phyloP scores from a whole-genome alignment of 2,329 filamentous ascomycete genomes.

The Hymenoscyphus linearis region DNA sequence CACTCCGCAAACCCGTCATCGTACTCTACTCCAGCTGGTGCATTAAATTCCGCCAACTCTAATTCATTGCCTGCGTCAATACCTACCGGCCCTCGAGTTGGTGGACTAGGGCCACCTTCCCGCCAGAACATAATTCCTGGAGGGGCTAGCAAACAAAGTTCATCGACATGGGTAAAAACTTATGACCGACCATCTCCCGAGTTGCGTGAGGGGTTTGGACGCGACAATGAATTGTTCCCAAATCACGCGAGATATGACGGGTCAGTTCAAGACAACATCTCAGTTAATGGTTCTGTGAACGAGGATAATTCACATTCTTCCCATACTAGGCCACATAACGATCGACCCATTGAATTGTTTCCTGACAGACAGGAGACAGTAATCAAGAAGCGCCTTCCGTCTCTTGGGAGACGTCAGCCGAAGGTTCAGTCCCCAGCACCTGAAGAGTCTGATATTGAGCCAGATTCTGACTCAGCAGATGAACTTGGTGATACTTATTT shows the following conservation, averaged over 20 bases:
- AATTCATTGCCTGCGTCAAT: conserved; percentile 7
- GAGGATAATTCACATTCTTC: not conserved
- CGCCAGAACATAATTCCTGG: not conserved
- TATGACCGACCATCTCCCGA: conserved; percentile 4
- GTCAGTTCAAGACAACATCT: conserved; percentile 4
- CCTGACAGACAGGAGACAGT: conserved; percentile 2
- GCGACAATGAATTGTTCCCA: conserved; percentile 1
- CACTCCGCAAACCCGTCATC: not conserved
- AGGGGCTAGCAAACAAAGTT: not conserved
- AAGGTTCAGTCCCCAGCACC: conserved; percentile 8
- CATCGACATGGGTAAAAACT: conserved; percentile 4
- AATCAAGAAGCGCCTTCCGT: conserved; percentile 14
- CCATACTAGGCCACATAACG: not conserved
- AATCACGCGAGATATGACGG: conserved; percentile 1
- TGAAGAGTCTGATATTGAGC: conserved; percentile 18
- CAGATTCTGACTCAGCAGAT: conserved; percentile 29
- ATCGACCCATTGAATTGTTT: not conserved
- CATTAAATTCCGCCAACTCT: not conserved
- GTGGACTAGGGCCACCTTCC: not conserved
- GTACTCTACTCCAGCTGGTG: conserved; percentile 2
- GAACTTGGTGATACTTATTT: conserved; percentile 32
- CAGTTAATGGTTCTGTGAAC: not conserved
- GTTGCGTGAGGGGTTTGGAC: not conserved
- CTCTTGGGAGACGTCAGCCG: conserved; percentile 18
- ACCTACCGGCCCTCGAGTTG: conserved; percentile 7